Evolutionary conservation across 139 green algal genomes (phyloP), one percentile per base, ranked within the genome.

Genomic region (Asterochloris erici): DNA sequence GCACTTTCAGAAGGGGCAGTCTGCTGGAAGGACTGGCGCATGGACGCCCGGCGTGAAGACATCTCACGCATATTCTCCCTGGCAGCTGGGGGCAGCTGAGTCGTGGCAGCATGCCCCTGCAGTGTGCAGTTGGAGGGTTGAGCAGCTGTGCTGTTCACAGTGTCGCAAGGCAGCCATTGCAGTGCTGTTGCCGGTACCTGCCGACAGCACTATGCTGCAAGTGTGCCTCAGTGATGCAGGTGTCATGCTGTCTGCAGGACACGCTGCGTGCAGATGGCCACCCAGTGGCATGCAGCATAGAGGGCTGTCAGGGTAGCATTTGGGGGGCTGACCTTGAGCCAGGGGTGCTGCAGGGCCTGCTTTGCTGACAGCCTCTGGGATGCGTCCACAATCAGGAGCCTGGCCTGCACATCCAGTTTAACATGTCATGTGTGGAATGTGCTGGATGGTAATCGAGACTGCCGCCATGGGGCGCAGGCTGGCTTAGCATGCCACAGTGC

Each of bases 281-380:
- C 10, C 66, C 2, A 26, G 19, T 4, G 21, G 66, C 66, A 26
- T 13, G 66, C 66, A 71, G 17, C 19, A 24, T 9, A 71, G 66
- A 9, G 66, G 21, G 19, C 4, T 71, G 66, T 71, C 66, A 71
- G 6, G 66, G 4, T 2, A 21, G 17, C 21, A 71, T 24, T 26
- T 24, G 1, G 2, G 2, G 6, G 9, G 27, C 74, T 81, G 61
- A 81, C 77, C 77, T 81, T 62, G 28, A 96, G 82, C 94, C 94
- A 97, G 10, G 89, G 88, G 77, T 97, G 91, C 12, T 83, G 73
- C 68, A 96, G 83, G 13, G 93, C 92, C 79, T 96, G 84, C 24
- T 89, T 85, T 14, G 94, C 93, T n/a, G 89, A 93, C 69, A 96
- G 82, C 0, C 94, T 87, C 77, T 90, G 86, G 16, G 63, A 78